A percentile compares a stretch with the other conserved stretches of the same genome.
Conservation (phyloP, 2,329 filamentous ascomycete genomes). For the Arthrinium puccinioides region DNA sequence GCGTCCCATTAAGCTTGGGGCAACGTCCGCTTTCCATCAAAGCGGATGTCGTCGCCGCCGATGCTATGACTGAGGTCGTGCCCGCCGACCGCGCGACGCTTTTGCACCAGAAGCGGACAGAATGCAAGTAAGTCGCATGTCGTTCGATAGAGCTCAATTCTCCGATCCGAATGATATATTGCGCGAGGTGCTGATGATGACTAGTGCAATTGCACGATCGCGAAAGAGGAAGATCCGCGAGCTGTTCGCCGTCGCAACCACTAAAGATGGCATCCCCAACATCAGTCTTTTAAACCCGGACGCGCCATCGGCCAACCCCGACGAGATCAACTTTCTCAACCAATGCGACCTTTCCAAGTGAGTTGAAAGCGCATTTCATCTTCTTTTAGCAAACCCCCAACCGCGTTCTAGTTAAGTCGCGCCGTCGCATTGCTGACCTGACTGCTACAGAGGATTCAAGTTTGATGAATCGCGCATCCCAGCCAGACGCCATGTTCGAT, state of each 20-base stretch:
- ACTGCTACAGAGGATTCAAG: slow-evolving; percentile 31
- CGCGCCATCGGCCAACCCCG: slow-evolving; percentile 43
- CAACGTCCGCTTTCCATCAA: slow-evolving; percentile 52
- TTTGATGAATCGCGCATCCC: slow-evolving; percentile 49
- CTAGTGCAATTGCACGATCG: slow-evolving; percentile 68
- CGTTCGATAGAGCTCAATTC: slow-evolving; percentile 39
- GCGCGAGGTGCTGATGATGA: slow-evolving; percentile 35
- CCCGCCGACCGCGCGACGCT: slow-evolving; percentile 58
- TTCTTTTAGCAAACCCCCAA: slow-evolving; percentile 10
- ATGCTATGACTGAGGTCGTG: slow-evolving; percentile 68
- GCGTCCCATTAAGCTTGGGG: slow-evolving; percentile 24
- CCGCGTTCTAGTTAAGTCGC: slow-evolving; percentile 7
- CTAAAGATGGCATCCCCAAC: slow-evolving; percentile 54
- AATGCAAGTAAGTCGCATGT: slow-evolving; percentile 47
- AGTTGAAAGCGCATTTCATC: slow-evolving; percentile 23
- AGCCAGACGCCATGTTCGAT: slow-evolving; percentile 34
- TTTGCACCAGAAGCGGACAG: slow-evolving; percentile 57
- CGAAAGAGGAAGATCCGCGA: slow-evolving; percentile 88
- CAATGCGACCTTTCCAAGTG: slow-evolving; percentile 54
- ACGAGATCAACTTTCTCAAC: slow-evolving; percentile 49
- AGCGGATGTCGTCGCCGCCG: slow-evolving; percentile 63
- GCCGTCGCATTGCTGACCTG: slow-evolving; percentile 14
- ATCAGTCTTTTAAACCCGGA: slow-evolving; percentile 49
- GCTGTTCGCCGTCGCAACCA: slow-evolving; percentile 74
- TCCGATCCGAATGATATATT: slow-evolving; percentile 39